Base-by-base conservation (phyloP, 306 rosid species). In the Lathyrus tuberosus region DNA sequence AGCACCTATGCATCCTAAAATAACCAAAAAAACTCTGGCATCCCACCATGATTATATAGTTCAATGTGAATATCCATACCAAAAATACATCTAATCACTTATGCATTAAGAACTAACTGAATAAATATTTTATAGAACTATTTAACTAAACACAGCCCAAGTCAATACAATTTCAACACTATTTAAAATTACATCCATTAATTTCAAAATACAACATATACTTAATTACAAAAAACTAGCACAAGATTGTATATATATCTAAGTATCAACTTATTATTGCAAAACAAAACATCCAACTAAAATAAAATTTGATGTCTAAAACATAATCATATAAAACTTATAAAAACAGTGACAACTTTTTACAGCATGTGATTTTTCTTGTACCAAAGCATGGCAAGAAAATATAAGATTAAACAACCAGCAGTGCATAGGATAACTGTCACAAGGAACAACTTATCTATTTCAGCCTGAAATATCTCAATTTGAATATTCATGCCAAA, bases 401-500 rank as follows among this genome's bases (percentile, higher is more conserved):
- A 64, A 33, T 86, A 93, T 47, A 90, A 60, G 80, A 90, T 57
- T 42, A 88, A 8, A 47, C 69, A 63, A 20, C 72, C 83, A 0
- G 67, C 76, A 2, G 85, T 69, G 17, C 94, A 60, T 35, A 97
- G 91, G 22, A 84, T 84, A 13, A 72, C 49, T 0, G 87, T 81
- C 84, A 84, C 80, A 4, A 81, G 52, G 60, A 81, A 84, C 44
- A 35, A 7, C 40, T 35, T 35, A 35, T 35, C 40, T 2, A 7
- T 7, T 35, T 35, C 40, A 35, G 40, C 40, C 1, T 79, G 56
- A 51, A 73, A 89, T 10, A 89, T 73, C 1, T 79, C 86, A 15
- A 91, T 87, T 0, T 40, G 20, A 58, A 91, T 86, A 60, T 91
- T 91, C 84, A 91, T 91, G 6, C 90, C 94, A 10, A 87, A 85